Conservation (phyloP, 768 basidiomycete genomes). For the Termitomyces sp. region DNA sequence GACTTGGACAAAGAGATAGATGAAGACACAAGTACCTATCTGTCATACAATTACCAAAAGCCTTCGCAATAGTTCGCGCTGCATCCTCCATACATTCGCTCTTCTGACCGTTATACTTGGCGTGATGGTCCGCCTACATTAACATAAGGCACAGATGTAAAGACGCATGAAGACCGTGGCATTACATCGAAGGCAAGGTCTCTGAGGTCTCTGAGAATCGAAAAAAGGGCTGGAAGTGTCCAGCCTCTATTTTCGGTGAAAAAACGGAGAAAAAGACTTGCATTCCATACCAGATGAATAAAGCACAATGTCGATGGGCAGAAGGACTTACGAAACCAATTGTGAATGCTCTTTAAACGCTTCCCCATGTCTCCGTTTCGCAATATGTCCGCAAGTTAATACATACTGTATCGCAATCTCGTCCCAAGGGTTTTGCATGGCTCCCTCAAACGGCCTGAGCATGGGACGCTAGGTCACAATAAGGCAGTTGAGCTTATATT, state of each 20-base stretch:
- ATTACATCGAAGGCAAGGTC: conserved; percentile 82
- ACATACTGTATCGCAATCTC: conserved; percentile 84
- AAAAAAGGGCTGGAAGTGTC: conserved; percentile 81
- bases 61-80: conserved; percentile 81
- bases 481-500: neutral
- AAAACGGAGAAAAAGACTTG: conserved; percentile 70
- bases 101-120: conserved; percentile 47
- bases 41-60: conserved; percentile 84
- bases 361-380: conserved; percentile 57
- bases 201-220: conserved; percentile 73
- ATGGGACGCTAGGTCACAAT: conserved; percentile 24
- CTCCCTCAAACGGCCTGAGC: conserved; percentile 49
- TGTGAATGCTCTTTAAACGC: conserved; percentile 79
- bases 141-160: neutral
- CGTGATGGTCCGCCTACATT: conserved; percentile 55
- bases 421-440: conserved; percentile 74
- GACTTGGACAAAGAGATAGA: neutral
- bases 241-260: conserved; percentile 81
- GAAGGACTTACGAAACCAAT: conserved; percentile 63
- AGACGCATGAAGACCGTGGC: neutral
- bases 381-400: conserved; percentile 64
- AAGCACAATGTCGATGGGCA: neutral
- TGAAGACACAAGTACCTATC: conserved; percentile 38
- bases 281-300: neutral
- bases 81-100: conserved; percentile 80